Percentiles rank a stretch among this genome's conserved stretches.
These are phyloP conservation scores for Helicocarpus griseus DNA, from an alignment of 2,329 filamentous ascomycete genomes.

Conservation along the genomic window DNA sequence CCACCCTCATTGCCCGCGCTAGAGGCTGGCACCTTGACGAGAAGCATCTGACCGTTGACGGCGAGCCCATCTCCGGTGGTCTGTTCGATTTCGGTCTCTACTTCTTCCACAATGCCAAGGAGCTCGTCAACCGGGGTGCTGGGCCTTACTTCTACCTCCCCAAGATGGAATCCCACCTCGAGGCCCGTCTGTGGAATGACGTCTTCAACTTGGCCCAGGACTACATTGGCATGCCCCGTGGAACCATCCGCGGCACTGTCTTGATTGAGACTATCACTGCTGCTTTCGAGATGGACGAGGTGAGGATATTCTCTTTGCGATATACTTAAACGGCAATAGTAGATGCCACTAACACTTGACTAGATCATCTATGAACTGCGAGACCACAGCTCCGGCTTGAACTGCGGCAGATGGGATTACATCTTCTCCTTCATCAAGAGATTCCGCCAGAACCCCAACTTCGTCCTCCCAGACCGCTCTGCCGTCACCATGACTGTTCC, in stretches of 20 bases:
- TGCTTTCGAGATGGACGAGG: slow-evolving; percentile 98
- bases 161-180: slow-evolving; percentile 96
- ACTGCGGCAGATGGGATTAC: slow-evolving; percentile 99
- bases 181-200: slow-evolving; percentile 97
- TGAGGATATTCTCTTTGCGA: slow-evolving; percentile 15
- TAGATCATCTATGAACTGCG: slow-evolving; percentile 96
- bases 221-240: slow-evolving; percentile 77
- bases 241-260: slow-evolving; percentile 89
- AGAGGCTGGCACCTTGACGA: slow-evolving; percentile 97
- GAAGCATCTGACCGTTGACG: slow-evolving; percentile 94
- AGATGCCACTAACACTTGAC: not conserved
- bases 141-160: slow-evolving; percentile 97
- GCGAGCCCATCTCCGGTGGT: slow-evolving; percentile 82
- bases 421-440: slow-evolving; percentile 99
- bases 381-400: slow-evolving; percentile 90
- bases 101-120: slow-evolving; percentile 96
- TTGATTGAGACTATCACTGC: slow-evolving; percentile 96
- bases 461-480: slow-evolving; percentile 84
- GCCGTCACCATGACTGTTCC: slow-evolving; percentile 95
- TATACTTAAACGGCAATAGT: not conserved
- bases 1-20: slow-evolving; percentile 87
- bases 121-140: slow-evolving; percentile 71
- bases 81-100: slow-evolving; percentile 98
- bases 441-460: slow-evolving; percentile 89
- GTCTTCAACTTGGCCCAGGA: slow-evolving; percentile 94